These are phyloP conservation scores for Aspergillus cavernicola DNA, from an alignment of 495 filamentous ascomycete species.

Conservation along the genomic window DNA sequence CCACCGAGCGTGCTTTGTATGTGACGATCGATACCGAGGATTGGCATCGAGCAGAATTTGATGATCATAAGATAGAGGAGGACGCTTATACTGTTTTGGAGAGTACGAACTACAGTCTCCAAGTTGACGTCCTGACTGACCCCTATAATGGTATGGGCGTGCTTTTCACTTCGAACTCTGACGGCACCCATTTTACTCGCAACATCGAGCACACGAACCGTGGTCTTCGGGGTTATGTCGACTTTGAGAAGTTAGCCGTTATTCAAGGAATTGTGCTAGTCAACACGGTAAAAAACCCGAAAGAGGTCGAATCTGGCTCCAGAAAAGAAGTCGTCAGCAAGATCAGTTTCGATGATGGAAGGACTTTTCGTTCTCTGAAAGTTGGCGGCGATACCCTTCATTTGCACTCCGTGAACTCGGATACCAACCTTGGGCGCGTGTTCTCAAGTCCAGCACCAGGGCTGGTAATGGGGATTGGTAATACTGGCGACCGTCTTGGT, in stretches of 20 bases:
- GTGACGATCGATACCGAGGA: slow-evolving; percentile 71
- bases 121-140: slow-evolving; percentile 82
- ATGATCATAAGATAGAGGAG: slow-evolving; percentile 71
- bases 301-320: slow-evolving; percentile 59
- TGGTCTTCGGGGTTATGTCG: slow-evolving; percentile 63
- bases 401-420: slow-evolving; percentile 83
- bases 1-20: slow-evolving; percentile 85
- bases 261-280: slow-evolving; percentile 91
- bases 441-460: slow-evolving; percentile 93
- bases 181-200: slow-evolving; percentile 89
- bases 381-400: slow-evolving; percentile 61
- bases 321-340: slow-evolving; percentile 66
- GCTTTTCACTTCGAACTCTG: slow-evolving; percentile 89
- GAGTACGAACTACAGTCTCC: slow-evolving; percentile 94
- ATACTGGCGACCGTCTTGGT: slow-evolving; percentile 70
- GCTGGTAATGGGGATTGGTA: slow-evolving; percentile 87
- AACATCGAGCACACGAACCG: slow-evolving; percentile 92
- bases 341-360: slow-evolving; percentile 93
- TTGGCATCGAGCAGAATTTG: slow-evolving; percentile 94
- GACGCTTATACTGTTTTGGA: slow-evolving; percentile 91
- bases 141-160: slow-evolving; percentile 69
- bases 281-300: slow-evolving; percentile 83
- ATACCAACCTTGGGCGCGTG: slow-evolving; percentile 74
- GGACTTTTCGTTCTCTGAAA: slow-evolving; percentile 67
- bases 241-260: slow-evolving; percentile 86